phyloP scores from a whole-genome alignment of 106 monocot species.

The Dendrobium chrysotoxum region DNA sequence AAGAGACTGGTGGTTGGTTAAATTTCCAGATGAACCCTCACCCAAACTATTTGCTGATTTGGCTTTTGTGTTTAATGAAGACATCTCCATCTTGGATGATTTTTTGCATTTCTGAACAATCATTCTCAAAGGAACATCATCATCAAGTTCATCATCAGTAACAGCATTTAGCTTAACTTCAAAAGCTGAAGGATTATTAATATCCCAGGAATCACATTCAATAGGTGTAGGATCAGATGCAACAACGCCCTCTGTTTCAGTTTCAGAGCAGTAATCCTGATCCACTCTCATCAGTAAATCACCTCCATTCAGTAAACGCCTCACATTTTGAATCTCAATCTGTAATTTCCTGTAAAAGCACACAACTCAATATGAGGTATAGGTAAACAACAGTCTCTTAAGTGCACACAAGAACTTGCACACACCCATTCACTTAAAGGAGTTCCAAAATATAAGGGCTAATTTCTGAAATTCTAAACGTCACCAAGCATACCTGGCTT shows the following conservation, averaged over 20 bases:
- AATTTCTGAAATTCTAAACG: not conserved
- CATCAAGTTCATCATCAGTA: slow-evolving; percentile 34
- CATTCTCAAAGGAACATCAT: slow-evolving; percentile 46
- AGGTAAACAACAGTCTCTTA: not conserved
- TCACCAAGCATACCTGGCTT: slow-evolving; percentile 54
- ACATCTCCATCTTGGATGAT: slow-evolving; percentile 26
- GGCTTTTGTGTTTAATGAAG: slow-evolving; percentile 16
- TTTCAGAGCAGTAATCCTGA: slow-evolving; percentile 82
- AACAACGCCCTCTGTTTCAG: slow-evolving; percentile 71
- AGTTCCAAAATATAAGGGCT: not conserved
- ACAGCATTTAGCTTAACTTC: slow-evolving; percentile 1
- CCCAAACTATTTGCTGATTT: slow-evolving; percentile 8
- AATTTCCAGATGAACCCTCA: slow-evolving; percentile 16
- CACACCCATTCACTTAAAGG: not conserved
- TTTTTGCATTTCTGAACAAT: slow-evolving; percentile 27
- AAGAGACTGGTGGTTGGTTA: slow-evolving; percentile 23
- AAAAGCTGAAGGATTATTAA: slow-evolving; percentile 8
- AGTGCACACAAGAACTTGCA: not conserved
- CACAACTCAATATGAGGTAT: slow-evolving; percentile 15
- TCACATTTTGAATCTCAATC: slow-evolving; percentile 60
- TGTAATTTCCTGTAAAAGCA: slow-evolving; percentile 67
- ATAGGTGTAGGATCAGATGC: slow-evolving; percentile 21
- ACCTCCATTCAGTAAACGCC: slow-evolving; percentile 31
- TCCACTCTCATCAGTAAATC: slow-evolving; percentile 19
- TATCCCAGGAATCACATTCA: slow-evolving; percentile 18